Percentiles rank a stretch among this genome's conserved stretches.
Conservation (phyloP, 2,329 filamentous ascomycete species). For the Calonectria pauciramosa region DNA sequence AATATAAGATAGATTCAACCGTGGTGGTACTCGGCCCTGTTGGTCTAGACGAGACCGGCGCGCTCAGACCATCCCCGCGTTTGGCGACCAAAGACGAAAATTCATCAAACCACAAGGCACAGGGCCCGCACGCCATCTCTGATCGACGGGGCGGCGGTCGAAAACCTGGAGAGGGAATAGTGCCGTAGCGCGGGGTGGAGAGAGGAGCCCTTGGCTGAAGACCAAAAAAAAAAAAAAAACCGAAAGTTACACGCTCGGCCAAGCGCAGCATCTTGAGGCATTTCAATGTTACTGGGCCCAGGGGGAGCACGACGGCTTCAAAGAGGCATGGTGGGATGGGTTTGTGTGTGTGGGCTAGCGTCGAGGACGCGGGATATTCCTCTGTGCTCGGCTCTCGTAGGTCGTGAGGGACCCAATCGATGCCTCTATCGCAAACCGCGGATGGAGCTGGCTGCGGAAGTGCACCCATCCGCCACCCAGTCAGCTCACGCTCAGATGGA, state of each 20-base stretch:
- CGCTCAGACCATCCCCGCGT: constrained; percentile 42
- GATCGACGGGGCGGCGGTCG: constrained; percentile 11
- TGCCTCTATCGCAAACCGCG: constrained; percentile 43
- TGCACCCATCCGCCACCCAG: neutral
- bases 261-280: constrained; percentile 29
- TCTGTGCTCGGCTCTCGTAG: constrained; percentile 22
- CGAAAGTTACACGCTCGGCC: constrained; percentile 17
- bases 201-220: neutral
- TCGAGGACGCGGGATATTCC: constrained; percentile 42
- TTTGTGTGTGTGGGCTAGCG: constrained; percentile 15
- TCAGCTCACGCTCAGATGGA: constrained; percentile 1
- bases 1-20: constrained; percentile 11
- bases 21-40: neutral
- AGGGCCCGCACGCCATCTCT: constrained; percentile 24
- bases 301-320: constrained; percentile 1
- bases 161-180: constrained; percentile 8
- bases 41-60: neutral
- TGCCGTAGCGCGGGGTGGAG: constrained; percentile 8
- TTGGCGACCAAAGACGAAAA: constrained; percentile 38
- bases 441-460: constrained; percentile 29
- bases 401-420: constrained; percentile 35
- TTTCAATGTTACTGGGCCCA: constrained; percentile 16
- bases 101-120: constrained; percentile 23
- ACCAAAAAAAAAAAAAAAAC: neutral
- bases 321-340: constrained; percentile 1